Conservation (phyloP, 306 rosid species). For the Quercus wislizeni region DNA sequence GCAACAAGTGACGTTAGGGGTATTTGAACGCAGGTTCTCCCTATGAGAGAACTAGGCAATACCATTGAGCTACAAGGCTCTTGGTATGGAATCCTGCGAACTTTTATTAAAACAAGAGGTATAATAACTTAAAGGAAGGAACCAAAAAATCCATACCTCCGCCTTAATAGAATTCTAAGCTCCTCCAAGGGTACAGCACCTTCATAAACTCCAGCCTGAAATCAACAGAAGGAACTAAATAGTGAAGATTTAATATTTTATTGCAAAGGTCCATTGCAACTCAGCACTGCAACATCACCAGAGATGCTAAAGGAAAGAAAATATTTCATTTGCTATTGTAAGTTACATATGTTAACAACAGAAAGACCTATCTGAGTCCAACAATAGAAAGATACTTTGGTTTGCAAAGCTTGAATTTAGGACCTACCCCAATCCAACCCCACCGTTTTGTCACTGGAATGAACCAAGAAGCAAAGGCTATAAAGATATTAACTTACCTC, state of each 20-base stretch:
- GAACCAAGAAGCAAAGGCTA: not conserved
- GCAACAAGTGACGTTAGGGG: no score
- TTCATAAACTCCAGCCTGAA: constrained; percentile 57
- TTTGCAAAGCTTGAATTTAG: no score
- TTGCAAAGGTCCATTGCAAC: not conserved
- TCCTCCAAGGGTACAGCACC: constrained; percentile 78
- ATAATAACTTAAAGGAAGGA: not conserved
- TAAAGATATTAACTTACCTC: constrained; percentile 41
- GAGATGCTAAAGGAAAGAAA: not conserved
- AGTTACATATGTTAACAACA: no score
- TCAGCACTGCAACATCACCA: not conserved
- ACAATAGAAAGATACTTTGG: no score
- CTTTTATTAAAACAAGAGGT: not conserved
- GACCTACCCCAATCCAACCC: not conserved
- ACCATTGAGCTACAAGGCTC: no score
- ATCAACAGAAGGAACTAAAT: constrained; percentile 12
- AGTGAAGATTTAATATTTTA: not conserved
- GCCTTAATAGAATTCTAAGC: constrained; percentile 53
- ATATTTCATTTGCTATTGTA: no score
- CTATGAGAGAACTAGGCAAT: no score
- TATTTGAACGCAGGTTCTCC: no score
- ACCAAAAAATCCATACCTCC: constrained; percentile 41
- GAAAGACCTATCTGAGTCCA: no score
- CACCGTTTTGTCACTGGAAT: not conserved
- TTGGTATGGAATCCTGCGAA: not conserved